Percentiles rank a stretch among this genome's conserved stretches.
These are phyloP conservation scores for Begonia peltatifolia DNA, from an alignment of 306 rosid genomes.

Conservation along the genomic window DNA sequence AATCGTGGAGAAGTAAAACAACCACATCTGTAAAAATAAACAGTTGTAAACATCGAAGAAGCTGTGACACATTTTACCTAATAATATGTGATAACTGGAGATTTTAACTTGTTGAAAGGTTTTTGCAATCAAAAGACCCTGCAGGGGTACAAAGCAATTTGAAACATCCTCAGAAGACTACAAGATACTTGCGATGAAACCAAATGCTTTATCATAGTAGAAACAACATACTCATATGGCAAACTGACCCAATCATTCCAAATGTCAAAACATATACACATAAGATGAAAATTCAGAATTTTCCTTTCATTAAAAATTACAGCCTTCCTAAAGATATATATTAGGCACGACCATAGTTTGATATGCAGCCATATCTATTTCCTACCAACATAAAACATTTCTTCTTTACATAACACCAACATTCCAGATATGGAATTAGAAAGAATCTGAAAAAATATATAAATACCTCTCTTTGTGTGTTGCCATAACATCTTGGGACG, in stretches of 20 bases:
- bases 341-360: too few relatives aligned
- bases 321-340: too few relatives aligned
- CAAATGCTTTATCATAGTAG: too few relatives aligned
- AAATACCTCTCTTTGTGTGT: constrained; percentile 14
- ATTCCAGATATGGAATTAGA: background rate
- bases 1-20: constrained; percentile 1
- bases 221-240: too few relatives aligned
- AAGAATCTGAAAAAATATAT: background rate
- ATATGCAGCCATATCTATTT: too few relatives aligned
- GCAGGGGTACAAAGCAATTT: background rate
- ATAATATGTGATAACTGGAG: constrained; percentile 14
- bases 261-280: too few relatives aligned
- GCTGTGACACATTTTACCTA: constrained; percentile 3
- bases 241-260: too few relatives aligned
- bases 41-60: background rate
- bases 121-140: constrained; percentile 12
- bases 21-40: background rate
- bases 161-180: too few relatives aligned
- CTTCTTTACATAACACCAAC: background rate
- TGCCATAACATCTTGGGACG: constrained; percentile 5
- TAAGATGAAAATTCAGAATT: too few relatives aligned
- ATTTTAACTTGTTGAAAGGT: constrained; percentile 12
- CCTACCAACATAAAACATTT: background rate
- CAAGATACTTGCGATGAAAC: too few relatives aligned
- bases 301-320: too few relatives aligned